Base-by-base conservation (phyloP, 441 rosid genomes). In the Gossypium gossypioides region DNA sequence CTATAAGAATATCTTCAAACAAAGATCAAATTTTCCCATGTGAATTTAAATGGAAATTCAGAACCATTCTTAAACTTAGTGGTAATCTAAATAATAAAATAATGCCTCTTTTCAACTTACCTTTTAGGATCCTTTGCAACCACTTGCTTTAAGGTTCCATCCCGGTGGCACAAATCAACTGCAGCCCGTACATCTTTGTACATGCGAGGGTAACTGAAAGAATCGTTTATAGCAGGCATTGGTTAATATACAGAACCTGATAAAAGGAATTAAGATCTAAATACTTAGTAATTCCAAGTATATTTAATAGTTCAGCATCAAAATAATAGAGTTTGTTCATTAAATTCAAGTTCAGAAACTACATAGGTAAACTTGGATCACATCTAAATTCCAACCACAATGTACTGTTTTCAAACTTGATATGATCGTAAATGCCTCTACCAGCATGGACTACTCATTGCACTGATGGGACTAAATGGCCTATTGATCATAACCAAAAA, bases 101-200 rank as follows among this genome's bases (percentile, higher is more conserved):
- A n/a, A 25, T 42, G 67, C 64, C 67, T 24, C 6, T 48, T 24
- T 40, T 9, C 51, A 21, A 32, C 18, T 54, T 82, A 92, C 99
- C 80, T 80, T 81, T 76, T 76, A 59, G 98, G 99, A 82, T 95
- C 89, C 75, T 81, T 79, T 5, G 98, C 97, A 79, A 95, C 99
- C 99, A 91, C 88, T 83, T 85, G 91, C 88, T 95, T 95, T 71
- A 95, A 75, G 71, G 98, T 95, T 82, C 98, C 99, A 85, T 95
- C 99, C 44, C 98, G 96, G 81, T 95, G 99, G 78, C 99, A 92
- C 89, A 95, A 81, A 80, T 95, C 99, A 80, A 95, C 99, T 27
- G 98, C 98, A 59, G 97, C 94, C 72, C 98, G 88, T 58, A 91
- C 98, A 78, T 92, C 99, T 80, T 86, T 89, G 76, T 92, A 95